These are phyloP conservation scores for Fusarium oligoseptatum DNA, from an alignment of 2,329 filamentous ascomycete species.

Conservation along the genomic window DNA sequence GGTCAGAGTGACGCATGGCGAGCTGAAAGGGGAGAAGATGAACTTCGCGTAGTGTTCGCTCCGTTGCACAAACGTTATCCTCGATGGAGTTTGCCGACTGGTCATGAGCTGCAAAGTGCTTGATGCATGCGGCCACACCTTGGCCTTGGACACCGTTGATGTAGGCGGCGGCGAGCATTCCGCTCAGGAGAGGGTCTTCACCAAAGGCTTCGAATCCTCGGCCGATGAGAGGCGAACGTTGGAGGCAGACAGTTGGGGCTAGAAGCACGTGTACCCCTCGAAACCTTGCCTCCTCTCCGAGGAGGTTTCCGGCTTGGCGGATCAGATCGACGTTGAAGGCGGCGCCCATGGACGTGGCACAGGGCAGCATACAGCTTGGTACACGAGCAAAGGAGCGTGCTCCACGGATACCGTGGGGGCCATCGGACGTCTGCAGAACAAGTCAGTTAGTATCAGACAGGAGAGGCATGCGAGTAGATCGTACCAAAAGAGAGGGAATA, in stretches of 20 bases:
- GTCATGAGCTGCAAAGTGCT: neutral
- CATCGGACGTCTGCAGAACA: neutral
- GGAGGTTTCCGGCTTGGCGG: neutral
- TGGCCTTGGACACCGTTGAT: neutral
- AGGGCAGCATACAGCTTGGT: neutral
- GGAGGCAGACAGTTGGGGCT: neutral
- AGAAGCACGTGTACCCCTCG: neutral
- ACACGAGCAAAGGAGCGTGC: neutral
- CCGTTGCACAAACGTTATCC: neutral
- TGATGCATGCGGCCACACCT: neutral
- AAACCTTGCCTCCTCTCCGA: neutral
- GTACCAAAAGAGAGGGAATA: slow-evolving; percentile 33
- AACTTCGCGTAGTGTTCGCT: neutral
- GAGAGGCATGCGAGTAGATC: neutral
- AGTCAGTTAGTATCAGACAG: neutral
- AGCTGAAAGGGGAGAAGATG: neutral
- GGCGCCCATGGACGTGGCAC: neutral
- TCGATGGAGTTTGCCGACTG: neutral
- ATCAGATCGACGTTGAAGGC: neutral
- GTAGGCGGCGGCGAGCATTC: neutral
- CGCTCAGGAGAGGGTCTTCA: neutral
- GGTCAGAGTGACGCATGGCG: neutral
- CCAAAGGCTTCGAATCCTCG: neutral
- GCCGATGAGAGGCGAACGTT: neutral
- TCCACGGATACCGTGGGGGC: neutral